Base-by-base conservation (phyloP, 805 yeast species). In the Candida incommunis region DNA sequence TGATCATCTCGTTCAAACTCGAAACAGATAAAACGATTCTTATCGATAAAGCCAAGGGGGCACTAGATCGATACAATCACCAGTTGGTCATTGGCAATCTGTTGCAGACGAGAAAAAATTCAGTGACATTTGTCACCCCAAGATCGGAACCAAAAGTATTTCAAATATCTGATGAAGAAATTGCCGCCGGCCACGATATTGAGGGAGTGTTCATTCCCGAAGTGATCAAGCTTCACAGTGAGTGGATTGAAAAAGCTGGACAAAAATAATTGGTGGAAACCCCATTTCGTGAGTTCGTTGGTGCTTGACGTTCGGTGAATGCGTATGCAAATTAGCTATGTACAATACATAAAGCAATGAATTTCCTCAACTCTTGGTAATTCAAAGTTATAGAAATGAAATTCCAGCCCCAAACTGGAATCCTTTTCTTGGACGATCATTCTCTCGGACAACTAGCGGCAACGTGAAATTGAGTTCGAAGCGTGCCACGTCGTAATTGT, bases 81-180 rank as follows among this genome's bases (percentile, higher is more conserved):
- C 96, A 90, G 62, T 66, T 92, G 45, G 98, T 92, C 11, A 87
- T 92, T 59, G 98, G 98, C 2, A 92, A 92, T 57, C 65, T 92
- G 51, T 66, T 92, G 50, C 95, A 88, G 58, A 81, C 94, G 0
- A 76, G 98, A 57, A 90, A 87, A 62, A 67, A 68, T 46, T 88
- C 87, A 58, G 96, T 92, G 34, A 87, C 85, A 2, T 84, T 92
- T 60, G 95, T 92, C 2, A 72, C 74, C 2, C 69, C 69, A 1
- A 70, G 69, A 3, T 60, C 58, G 4, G 61, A 61, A 2, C 58
- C 58, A 23, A 48, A 41, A 4, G 55, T 58, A 47, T 46, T 51
- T 41, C 48, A 48, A 27, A 58, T 85, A 26, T 43, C 65, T 0
- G 62, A 66, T 0, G 69, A 66, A 7, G 70, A 75, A 47, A 54